A percentile compares a stretch with the other conserved stretches of the same genome.
Conservation (phyloP, 2,329 filamentous ascomycete genomes). For the Colletotrichum cereale region DNA sequence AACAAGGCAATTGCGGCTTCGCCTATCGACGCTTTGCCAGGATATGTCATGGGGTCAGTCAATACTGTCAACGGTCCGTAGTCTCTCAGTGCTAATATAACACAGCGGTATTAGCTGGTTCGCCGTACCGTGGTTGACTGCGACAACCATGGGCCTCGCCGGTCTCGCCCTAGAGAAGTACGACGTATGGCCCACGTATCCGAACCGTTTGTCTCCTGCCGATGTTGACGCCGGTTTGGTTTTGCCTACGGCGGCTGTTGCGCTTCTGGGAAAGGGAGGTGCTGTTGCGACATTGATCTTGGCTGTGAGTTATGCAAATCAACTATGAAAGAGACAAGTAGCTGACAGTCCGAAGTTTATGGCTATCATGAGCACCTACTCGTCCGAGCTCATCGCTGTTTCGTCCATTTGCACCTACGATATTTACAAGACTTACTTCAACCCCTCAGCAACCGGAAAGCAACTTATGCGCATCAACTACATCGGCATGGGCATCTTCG, state of each 20-base stretch:
- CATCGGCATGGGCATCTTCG: constrained; percentile 73
- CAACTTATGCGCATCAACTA: constrained; percentile 80
- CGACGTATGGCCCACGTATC: constrained; percentile 79
- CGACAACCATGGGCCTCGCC: constrained; percentile 88
- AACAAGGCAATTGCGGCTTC: constrained; percentile 94
- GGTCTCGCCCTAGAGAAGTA: constrained; percentile 83
- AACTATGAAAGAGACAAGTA: too few species aligned
- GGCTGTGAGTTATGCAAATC: constrained; percentile 53
- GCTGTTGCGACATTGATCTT: constrained; percentile 83
- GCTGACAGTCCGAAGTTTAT: constrained; percentile 68
- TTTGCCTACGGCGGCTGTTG: constrained; percentile 86
- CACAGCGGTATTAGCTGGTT: constrained; percentile 83
- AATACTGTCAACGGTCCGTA: background rate
- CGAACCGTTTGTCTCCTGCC: constrained; percentile 75
- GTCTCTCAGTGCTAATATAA: background rate
- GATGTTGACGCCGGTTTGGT: constrained; percentile 88
- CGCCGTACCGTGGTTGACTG: constrained; percentile 90
- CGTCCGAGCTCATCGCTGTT: constrained; percentile 86
- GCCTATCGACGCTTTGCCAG: constrained; percentile 86
- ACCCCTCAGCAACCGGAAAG: constrained; percentile 77
- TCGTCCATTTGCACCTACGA: constrained; percentile 87
- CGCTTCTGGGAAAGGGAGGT: constrained; percentile 84
- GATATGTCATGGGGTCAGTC: constrained; percentile 79
- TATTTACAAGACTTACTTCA: constrained; percentile 85
- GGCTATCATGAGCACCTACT: constrained; percentile 88